Percentiles rank a stretch among this genome's conserved stretches.
Conservation (phyloP, 2,329 filamentous ascomycete genomes). For the Monosporascus sp. region DNA sequence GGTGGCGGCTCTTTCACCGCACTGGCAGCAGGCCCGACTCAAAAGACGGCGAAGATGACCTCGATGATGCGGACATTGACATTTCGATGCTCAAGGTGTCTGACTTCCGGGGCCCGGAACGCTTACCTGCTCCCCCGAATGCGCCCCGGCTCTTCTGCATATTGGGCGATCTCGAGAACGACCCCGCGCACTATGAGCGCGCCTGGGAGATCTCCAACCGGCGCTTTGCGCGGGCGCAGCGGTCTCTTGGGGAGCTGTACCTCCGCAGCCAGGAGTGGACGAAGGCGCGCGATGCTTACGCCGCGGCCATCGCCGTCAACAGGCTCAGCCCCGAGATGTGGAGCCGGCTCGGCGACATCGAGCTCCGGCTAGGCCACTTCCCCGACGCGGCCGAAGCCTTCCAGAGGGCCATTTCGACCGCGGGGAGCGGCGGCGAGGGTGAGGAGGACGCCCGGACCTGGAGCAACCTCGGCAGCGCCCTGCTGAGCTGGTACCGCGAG, state of each 20-base stretch:
- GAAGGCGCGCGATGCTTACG: constrained; percentile 72
- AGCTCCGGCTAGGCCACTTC: constrained; percentile 71
- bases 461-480: constrained; percentile 86
- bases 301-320: constrained; percentile 70
- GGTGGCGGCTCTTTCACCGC: constrained; percentile 71
- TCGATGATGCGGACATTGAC: constrained; percentile 51
- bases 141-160: constrained; percentile 89
- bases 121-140: constrained; percentile 68
- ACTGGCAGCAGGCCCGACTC: constrained; percentile 32
- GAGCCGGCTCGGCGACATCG: constrained; percentile 86
- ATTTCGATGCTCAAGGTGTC: constrained; percentile 49
- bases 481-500: constrained; percentile 64
- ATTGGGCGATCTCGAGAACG: constrained; percentile 78
- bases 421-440: constrained; percentile 54
- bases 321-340: constrained; percentile 77
- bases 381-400: constrained; percentile 79
- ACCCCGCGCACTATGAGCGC: constrained; percentile 69
- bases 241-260: constrained; percentile 76
- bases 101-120: constrained; percentile 57
- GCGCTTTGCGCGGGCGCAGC: constrained; percentile 81
- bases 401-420: constrained; percentile 65
- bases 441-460: constrained; percentile 88
- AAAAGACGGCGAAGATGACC: constrained; percentile 25
- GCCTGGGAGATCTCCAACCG: constrained; percentile 82
- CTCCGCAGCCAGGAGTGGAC: constrained; percentile 60